Evolutionary conservation across 768 basidiomycete genomes (phyloP), one percentile per base, ranked within the genome.

Genomic region (Leccinellum luteum): DNA sequence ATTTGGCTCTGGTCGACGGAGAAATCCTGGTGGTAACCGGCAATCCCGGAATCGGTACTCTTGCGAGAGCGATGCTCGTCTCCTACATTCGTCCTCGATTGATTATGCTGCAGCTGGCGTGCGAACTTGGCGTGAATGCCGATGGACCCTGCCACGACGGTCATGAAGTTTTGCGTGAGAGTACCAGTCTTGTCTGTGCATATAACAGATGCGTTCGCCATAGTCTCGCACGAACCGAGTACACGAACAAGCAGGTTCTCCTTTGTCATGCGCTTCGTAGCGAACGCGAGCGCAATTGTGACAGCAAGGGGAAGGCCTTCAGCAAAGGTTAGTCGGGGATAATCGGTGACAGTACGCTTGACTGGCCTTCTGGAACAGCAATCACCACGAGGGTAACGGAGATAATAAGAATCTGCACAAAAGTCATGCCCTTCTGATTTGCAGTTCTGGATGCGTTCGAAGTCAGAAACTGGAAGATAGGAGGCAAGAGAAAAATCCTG

Each of bases 181-280:
- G 96, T 98, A 35, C 96, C 96, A 2, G 94, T 96, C 77, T 96
- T 95, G 79, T 95, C 94, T 14, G 94, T 95, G 74, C 93, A 94
- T 4, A 98, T 84, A 57, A 98, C 94, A 21, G 90, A 95, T 5
- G 96, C 92, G 65, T 98, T 98, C 21, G 92, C 96, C 96, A 98
- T 98, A 0, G 94, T 98, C 76, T 99, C 97, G 73, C 96, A 98
- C 13, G 94, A 94, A 7, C 92, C 92, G 32, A 99, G 84, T 5
- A 98, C 92, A 54, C 96, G 94, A 30, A 98, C 97, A 44, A 99
- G 85, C 0, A 98, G 79, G 53, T 97, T 97, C 73, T 94, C 90
- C 67, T 87, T 83, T 9, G 95, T 92, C 97, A 98, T 98, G n/a
- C 96, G 88, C 66, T 91, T 94, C 48, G 97, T 99, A 0, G 96